These are phyloP conservation scores for Fragosphaeria purpurea DNA, from an alignment of 2,329 filamentous ascomycete genomes.

Conservation along the genomic window DNA sequence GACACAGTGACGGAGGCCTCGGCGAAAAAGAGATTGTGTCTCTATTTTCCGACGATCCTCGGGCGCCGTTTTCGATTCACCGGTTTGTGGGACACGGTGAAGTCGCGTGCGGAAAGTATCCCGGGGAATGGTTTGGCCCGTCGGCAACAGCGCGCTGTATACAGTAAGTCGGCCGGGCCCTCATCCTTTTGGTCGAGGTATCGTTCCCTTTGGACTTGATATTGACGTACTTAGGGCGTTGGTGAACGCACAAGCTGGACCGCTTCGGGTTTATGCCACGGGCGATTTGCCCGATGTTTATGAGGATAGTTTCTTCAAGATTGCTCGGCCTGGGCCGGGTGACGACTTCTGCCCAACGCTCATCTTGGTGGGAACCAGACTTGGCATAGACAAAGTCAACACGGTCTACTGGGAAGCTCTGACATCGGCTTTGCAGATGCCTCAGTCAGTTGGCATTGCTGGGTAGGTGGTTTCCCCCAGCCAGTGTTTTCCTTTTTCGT, in stretches of 20 bases:
- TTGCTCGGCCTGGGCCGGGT: conserved; percentile 57
- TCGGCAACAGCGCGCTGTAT: conserved; percentile 92
- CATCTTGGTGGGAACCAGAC: conserved; percentile 75
- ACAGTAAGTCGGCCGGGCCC: conserved; percentile 48
- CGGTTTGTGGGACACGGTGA: conserved; percentile 87
- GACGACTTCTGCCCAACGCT: conserved; percentile 70
- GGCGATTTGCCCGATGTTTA: conserved; percentile 89
- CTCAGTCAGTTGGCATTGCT: conserved; percentile 91
- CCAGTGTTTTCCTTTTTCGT: neutral
- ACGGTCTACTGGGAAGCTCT: conserved; percentile 94
- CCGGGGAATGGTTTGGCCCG: conserved; percentile 98
- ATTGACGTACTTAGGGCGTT: conserved; percentile 49
- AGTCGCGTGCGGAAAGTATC: conserved; percentile 80
- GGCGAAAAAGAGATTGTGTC: conserved; percentile 65
- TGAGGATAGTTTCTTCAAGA: conserved; percentile 73
- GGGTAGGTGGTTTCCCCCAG: conserved; percentile 47
- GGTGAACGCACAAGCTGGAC: conserved; percentile 52
- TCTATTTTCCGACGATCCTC: conserved; percentile 77
- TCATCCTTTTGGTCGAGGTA: too few species aligned
- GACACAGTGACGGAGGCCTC: conserved; percentile 44
- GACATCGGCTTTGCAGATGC: conserved; percentile 71
- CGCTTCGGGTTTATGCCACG: conserved; percentile 75
- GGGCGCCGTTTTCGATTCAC: conserved; percentile 87
- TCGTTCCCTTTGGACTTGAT: too few species aligned
- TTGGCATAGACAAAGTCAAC: conserved; percentile 91